Conservation (phyloP, 1,284 basidiomycete genomes). For the Puccinia novopanici region DNA sequence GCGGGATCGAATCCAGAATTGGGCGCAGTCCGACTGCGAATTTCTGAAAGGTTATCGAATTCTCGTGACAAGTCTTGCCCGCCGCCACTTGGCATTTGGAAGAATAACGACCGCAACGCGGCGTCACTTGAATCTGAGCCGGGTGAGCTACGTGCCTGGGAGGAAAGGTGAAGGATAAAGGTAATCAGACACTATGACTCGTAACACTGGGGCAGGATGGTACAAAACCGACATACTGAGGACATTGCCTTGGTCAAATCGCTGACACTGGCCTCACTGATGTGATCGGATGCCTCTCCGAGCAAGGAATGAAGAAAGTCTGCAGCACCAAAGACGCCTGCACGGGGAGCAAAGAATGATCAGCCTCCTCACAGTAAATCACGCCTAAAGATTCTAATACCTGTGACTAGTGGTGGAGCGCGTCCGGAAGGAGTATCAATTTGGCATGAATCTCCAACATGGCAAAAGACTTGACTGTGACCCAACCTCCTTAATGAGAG, state of each 20-base stretch:
- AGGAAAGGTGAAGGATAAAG: conserved; percentile 20
- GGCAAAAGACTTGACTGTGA: conserved; percentile 75
- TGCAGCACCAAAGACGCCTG: conserved; percentile 51
- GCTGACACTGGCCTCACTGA: conserved; percentile 74
- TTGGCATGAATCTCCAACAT: conserved; percentile 79
- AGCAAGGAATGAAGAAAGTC: conserved; percentile 56
- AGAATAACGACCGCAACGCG: conserved; percentile 56
- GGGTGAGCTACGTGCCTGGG: conserved; percentile 51
- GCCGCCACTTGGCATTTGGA: conserved; percentile 62
- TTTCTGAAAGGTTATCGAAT: conserved; percentile 72
- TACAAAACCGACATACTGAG: conserved; percentile 59
- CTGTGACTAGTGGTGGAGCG: conserved; percentile 84
- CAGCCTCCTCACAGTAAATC: not conserved
- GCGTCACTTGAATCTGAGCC: conserved; percentile 52
- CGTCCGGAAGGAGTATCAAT: conserved; percentile 76
- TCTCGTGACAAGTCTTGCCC: conserved; percentile 65
- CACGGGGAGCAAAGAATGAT: not conserved
- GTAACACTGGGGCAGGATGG: not conserved
- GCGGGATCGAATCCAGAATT: conserved; percentile 63
- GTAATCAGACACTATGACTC: not conserved
- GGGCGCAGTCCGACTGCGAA: conserved; percentile 64
- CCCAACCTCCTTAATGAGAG: conserved; percentile 71
- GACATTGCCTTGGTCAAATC: conserved; percentile 80
- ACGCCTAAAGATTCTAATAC: conserved; percentile 62
- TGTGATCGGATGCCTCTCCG: conserved; percentile 65